Evolutionary conservation across 2,329 filamentous ascomycete genomes (phyloP), one percentile per base, ranked within the genome.

Genomic region (Talaromyces sp.): DNA sequence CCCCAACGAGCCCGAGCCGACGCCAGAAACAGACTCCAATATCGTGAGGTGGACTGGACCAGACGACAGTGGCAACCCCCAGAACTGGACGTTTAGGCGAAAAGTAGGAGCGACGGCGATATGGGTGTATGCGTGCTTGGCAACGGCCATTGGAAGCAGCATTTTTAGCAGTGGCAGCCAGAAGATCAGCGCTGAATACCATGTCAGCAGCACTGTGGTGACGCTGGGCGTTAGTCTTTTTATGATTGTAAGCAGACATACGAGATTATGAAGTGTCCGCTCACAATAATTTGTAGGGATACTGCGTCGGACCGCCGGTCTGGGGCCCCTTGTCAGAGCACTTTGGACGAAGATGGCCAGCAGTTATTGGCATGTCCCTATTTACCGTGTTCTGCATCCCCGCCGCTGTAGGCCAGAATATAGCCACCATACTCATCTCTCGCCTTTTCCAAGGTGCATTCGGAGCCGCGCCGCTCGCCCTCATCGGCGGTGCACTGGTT

Each of bases 391-490:
- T 83, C 66, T 74, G 76, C 51, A 72, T 82, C 55, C 79, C 72
- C 14, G 76, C 79, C 12, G 81, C 80, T 1, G 72, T 74, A 0
- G 79, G 70, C 6, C 81, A 82, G 60, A 80, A 83, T 57, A 63
- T 83, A 0, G 81, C 83, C 64, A 83, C 81, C 1, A 69, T 83
- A 19, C 68, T 83, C 67, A 74, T 83, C 48, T 80, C 78, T 63
- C 74, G 81, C 12, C 83, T 83, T 67, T 83, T 79, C 62, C 73
- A 74, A 24, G 81, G 81, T 2, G 79, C 82, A 64, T 83, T 82
- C 65, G 80, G 80, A 3, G 63, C 60, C 9, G 60, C 69, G 11
- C 60, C 66, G 3, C 57, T 69, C 0, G 73, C 73, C 0, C 67
- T 75, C 21, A 68, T 72, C 2, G 60, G 57, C 12, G 65, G 64